A percentile compares a stretch with the other conserved stretches of the same genome.
Conservation (phyloP, 2,329 filamentous ascomycete genomes). For the Fusarium bulbicola region DNA sequence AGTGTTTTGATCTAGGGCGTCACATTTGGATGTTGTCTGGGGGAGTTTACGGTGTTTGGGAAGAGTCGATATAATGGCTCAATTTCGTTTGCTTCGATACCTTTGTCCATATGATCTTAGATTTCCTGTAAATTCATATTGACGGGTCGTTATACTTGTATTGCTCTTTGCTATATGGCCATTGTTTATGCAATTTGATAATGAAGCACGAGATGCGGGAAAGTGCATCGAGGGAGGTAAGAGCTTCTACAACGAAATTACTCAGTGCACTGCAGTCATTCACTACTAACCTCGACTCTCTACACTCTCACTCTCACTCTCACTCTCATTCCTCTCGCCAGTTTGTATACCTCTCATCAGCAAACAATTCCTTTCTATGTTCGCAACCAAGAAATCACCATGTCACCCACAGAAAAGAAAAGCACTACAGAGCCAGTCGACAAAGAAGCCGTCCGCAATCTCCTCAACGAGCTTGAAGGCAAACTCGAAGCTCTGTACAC, state of each 20-base stretch:
- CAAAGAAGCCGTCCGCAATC: not conserved
- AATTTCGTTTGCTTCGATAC: constrained; percentile 8
- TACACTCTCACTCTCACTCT: not conserved
- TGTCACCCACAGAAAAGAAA: not conserved
- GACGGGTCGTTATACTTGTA: not conserved
- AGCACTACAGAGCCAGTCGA: not conserved
- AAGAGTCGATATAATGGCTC: not conserved
- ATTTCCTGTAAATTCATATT: not conserved
- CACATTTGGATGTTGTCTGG: not conserved
- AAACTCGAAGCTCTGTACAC: not conserved
- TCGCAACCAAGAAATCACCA: not conserved
- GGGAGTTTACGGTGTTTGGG: constrained; percentile 29
- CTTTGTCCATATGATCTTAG: constrained; percentile 8
- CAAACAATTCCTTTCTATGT: not conserved
- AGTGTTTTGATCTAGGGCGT: constrained; percentile 68
- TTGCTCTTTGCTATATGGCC: not conserved
- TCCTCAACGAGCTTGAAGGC: not conserved
- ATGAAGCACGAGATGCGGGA: not conserved
- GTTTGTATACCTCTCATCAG: too few relatives aligned
- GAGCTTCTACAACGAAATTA: not conserved
- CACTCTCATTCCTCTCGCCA: not conserved
- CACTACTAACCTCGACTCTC: not conserved
- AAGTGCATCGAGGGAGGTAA: not conserved
- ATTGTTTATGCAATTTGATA: not conserved
- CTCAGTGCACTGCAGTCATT: not conserved